phyloP scores from a whole-genome alignment of 768 basidiomycete genomes.

The Kwoniella botswanensis region DNA sequence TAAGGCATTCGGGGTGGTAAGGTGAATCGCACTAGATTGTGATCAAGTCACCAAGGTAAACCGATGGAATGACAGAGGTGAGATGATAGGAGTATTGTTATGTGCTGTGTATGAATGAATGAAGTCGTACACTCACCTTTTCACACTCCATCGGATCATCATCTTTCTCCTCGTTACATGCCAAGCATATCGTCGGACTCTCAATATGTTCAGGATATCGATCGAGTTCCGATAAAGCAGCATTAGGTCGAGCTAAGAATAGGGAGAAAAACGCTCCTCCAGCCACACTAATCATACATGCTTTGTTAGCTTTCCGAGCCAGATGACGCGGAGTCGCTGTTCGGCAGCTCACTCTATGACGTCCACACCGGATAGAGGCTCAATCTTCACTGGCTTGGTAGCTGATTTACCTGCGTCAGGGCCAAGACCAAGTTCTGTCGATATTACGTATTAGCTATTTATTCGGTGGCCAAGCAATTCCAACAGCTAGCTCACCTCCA shows the following conservation, averaged over 20 bases:
- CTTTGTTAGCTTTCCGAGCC: not conserved
- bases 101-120: not conserved
- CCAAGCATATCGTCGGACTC: conserved; percentile 69
- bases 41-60: no score
- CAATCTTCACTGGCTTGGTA: conserved; percentile 61
- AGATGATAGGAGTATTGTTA: not conserved
- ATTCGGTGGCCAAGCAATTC: no score
- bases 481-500: conserved; percentile 31
- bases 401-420: conserved; percentile 67
- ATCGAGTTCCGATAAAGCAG: conserved; percentile 66
- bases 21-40: conserved; percentile 77
- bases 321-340: conserved; percentile 1
- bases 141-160: conserved; percentile 84
- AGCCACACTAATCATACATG: conserved; percentile 66
- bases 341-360: conserved; percentile 69
- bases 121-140: conserved; percentile 65
- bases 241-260: conserved; percentile 77
- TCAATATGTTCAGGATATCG: conserved; percentile 77
- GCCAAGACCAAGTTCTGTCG: conserved; percentile 49
- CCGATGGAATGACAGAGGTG: no score
- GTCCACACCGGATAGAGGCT: conserved; percentile 76
- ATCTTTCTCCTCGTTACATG: conserved; percentile 71
- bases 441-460: not conserved
- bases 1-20: conserved; percentile 81
- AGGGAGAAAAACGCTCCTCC: conserved; percentile 85